Conservation (phyloP, 352 stramenopile species). For the Phytopythium aichiense region DNA sequence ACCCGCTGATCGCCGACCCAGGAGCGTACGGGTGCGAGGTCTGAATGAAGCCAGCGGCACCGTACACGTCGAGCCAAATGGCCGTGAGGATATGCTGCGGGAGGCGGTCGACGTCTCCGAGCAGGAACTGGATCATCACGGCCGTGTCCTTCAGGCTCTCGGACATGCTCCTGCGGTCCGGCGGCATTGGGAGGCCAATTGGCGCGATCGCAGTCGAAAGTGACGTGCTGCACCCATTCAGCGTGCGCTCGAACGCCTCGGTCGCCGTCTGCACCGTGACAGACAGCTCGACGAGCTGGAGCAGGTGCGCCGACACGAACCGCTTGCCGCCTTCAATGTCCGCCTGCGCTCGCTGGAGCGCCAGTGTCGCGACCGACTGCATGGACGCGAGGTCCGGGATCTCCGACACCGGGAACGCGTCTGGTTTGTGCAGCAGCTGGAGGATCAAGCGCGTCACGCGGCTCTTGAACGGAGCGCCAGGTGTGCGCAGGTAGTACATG, state of each 20-base stretch:
- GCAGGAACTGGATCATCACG: conserved; percentile 52
- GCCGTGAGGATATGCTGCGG: conserved; percentile 52
- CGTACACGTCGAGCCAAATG: conserved; percentile 82
- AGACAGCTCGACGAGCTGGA: conserved; percentile 76
- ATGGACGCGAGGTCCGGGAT: conserved; percentile 59
- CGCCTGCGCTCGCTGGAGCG: conserved; percentile 45
- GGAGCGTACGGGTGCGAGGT: conserved; percentile 54
- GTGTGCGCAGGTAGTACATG: conserved; percentile 74
- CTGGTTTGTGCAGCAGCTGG: conserved; percentile 62
- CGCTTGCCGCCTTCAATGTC: conserved; percentile 59
- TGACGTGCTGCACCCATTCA: conserved; percentile 1
- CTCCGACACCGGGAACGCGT: conserved; percentile 52
- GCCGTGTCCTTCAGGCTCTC: conserved; percentile 53
- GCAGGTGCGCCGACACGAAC: conserved; percentile 70
- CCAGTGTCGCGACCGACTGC: conserved; percentile 55
- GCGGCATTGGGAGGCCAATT: conserved; percentile 33
- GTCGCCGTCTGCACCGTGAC: conserved; percentile 48
- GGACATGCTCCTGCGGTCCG: conserved; percentile 34
- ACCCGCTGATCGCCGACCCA: conserved; percentile 21
- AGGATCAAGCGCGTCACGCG: conserved; percentile 72
- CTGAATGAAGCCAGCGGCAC: conserved; percentile 53
- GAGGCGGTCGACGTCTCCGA: conserved; percentile 40
- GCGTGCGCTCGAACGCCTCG: conserved; percentile 29
- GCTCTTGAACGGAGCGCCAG: conserved; percentile 75
- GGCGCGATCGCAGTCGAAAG: conserved; percentile 7